Base-by-base conservation (phyloP, 108 stramenopile genomes). In the Aureococcus anophagefferens region DNA sequence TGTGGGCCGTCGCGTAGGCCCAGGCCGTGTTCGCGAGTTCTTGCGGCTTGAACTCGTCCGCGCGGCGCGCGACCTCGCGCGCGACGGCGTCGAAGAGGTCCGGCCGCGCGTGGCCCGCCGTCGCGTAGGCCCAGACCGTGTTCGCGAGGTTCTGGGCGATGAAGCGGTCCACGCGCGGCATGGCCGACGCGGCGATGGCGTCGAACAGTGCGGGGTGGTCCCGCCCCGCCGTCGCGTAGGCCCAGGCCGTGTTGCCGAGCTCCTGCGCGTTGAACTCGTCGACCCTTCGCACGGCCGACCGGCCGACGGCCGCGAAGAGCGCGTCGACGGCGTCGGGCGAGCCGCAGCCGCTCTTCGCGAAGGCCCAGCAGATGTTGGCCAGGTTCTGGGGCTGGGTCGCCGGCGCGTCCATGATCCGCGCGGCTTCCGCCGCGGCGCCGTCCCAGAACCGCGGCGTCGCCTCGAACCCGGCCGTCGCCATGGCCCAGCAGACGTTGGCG, bases 111-210 rank as follows among this genome's bases (percentile, higher is more conserved):
- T 69, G 46, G 17, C 30, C 46, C 30, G 32, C 46, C 46, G 35
- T 69, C 35, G 68, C 68, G 51, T 46, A 69, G 44, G 68, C 68
- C 68, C 68, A 69, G 17, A 59, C 68, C 44, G 46, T 69, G 51
- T 69, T 69, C 45, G 46, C 51, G 32, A 69, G 68, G 32, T 67
- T 36, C 66, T 67, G 66, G 36, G 66, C 35, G 35, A 28, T 67
- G 66, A 67, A 67, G 66, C 36, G 35, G 36, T 36, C 28, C 0
- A 67, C 35, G 35, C 36, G 66, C 25, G 16, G 16, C 36, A n/a
- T 15, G 66, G 66, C 66, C 33, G 28, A n/a, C 66, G 30, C 35
- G 28, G 66, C 66, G 35, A 67, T 67, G 66, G 35, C 35, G 31
- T 36, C 32, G 66, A 67, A 67, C 31, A 67, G 36, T 25, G 16